Conservation (phyloP, 805 yeast species). For the Barnettozyma siamensis region DNA sequence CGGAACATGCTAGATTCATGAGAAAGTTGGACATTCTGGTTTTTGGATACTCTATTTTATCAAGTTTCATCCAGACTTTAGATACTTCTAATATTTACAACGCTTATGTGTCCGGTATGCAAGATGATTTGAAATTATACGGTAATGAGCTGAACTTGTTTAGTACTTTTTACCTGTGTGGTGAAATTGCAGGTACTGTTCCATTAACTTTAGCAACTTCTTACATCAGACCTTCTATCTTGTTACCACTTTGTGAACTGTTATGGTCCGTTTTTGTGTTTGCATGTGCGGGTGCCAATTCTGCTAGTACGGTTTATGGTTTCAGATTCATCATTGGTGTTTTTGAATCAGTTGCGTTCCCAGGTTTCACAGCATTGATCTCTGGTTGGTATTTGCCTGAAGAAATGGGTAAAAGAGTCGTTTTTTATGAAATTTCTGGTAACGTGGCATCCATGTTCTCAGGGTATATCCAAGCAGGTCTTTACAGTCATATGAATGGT, state of each 20-base stretch:
- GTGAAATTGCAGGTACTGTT: conserved; percentile 53
- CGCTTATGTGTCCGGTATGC: conserved; percentile 64
- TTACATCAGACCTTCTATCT: conserved; percentile 41
- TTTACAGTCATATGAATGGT: conserved; percentile 34
- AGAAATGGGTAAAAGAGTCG: conserved; percentile 41
- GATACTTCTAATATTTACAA: conserved; percentile 56
- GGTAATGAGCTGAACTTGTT: conserved; percentile 58
- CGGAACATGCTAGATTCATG: conserved; percentile 37
- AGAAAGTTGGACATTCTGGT: conserved; percentile 47
- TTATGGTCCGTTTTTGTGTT: conserved; percentile 61
- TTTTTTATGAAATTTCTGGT: conserved; percentile 38
- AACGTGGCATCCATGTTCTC: conserved; percentile 43
- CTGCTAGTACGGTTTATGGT: conserved; percentile 36
- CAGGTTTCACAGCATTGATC: conserved; percentile 31
- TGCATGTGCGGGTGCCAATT: conserved; percentile 34
- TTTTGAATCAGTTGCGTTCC: conserved; percentile 40
- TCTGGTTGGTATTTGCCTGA: conserved; percentile 37
- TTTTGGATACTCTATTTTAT: conserved; percentile 48
- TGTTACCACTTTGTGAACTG: conserved; percentile 44
- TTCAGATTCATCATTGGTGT: conserved; percentile 44
- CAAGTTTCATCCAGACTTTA: conserved; percentile 60
- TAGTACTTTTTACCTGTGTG: conserved; percentile 51
- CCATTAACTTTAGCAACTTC: conserved; percentile 43
- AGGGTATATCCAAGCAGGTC: conserved; percentile 44
- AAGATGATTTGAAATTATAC: conserved; percentile 45